Conservation (phyloP, 768 basidiomycete genomes). For the Mycena maculata region DNA sequence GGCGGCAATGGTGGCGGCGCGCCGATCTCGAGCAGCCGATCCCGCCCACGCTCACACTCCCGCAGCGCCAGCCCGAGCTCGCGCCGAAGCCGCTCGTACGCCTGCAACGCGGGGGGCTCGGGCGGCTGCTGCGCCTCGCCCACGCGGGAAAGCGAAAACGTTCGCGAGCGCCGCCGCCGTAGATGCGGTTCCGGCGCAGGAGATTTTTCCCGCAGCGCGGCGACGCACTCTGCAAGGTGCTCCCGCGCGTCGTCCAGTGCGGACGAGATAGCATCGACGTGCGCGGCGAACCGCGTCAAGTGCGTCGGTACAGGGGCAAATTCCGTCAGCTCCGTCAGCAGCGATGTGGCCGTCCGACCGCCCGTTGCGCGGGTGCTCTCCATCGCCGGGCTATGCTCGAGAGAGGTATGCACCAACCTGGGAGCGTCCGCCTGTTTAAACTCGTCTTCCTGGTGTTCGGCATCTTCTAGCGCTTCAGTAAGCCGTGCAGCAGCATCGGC, state of each 20-base stretch:
- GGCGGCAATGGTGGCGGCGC: slow-evolving; percentile 51
- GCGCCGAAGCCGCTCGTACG: slow-evolving; percentile 80
- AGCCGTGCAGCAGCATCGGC: slow-evolving; percentile 73
- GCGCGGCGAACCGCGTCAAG: slow-evolving; percentile 75
- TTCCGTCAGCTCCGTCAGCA: slow-evolving; percentile 52
- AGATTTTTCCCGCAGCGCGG: slow-evolving; percentile 60
- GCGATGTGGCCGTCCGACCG: slow-evolving; percentile 21
- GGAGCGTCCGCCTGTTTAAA: slow-evolving; percentile 62
- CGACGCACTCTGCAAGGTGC: slow-evolving; percentile 72
- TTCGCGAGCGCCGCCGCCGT: slow-evolving; percentile 34
- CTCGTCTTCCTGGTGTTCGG: slow-evolving; percentile 62
- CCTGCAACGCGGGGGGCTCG: slow-evolving; percentile 66
- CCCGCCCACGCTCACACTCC: slow-evolving; percentile 85
- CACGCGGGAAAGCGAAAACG: slow-evolving; percentile 18
- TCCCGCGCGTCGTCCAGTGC: slow-evolving; percentile 80
- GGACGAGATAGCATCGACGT: slow-evolving; percentile 75
- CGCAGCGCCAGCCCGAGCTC: slow-evolving; percentile 83
- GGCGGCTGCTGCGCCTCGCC: slow-evolving; percentile 28
- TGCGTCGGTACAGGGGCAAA: slow-evolving; percentile 84
- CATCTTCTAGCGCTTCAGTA: slow-evolving; percentile 69
- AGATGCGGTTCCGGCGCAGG: slow-evolving; percentile 34
- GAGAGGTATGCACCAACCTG: slow-evolving; percentile 13
- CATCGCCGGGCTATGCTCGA: slow-evolving; percentile 15
- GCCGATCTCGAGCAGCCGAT: slow-evolving; percentile 68
- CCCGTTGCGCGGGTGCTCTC: slow-evolving; percentile 36